Evolutionary conservation across 2,329 filamentous ascomycete species (phyloP).

Genomic region (Xylariaceae sp.): DNA sequence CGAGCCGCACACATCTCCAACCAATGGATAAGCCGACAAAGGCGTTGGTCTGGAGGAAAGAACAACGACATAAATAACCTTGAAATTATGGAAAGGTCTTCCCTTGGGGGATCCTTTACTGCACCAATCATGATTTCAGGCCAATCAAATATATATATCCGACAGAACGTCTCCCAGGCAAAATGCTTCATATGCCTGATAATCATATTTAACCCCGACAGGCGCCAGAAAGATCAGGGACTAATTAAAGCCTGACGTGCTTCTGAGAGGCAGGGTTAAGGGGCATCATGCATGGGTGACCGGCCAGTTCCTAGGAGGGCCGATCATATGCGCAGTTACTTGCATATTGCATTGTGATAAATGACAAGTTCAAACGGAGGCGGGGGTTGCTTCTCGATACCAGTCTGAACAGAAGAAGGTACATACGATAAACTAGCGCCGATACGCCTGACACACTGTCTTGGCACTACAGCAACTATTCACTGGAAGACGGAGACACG

Average conservation of each 20-base stretch:
- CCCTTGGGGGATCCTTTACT: no score
- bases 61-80: constrained; percentile 18
- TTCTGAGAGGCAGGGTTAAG: no score
- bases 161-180: neutral
- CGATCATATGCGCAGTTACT: no score
- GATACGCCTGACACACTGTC: neutral
- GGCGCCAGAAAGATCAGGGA: no score
- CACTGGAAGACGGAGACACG: neutral
- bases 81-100: constrained; percentile 8
- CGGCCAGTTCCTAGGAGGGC: no score
- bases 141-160: neutral
- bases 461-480: neutral
- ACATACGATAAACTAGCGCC: no score
- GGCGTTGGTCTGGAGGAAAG: constrained; percentile 14
- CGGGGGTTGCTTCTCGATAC: no score
- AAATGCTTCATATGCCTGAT: no score
- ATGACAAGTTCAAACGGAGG: constrained; percentile 5
- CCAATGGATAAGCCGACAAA: constrained; percentile 18
- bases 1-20: constrained; percentile 6
- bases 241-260: no score
- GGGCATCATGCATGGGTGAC: no score
- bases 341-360: constrained; percentile 7
- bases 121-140: no score
- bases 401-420: neutral
- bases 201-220: no score